Evolutionary conservation across 768 basidiomycete genomes (phyloP).

Genomic region (Leccinum imitatum): DNA sequence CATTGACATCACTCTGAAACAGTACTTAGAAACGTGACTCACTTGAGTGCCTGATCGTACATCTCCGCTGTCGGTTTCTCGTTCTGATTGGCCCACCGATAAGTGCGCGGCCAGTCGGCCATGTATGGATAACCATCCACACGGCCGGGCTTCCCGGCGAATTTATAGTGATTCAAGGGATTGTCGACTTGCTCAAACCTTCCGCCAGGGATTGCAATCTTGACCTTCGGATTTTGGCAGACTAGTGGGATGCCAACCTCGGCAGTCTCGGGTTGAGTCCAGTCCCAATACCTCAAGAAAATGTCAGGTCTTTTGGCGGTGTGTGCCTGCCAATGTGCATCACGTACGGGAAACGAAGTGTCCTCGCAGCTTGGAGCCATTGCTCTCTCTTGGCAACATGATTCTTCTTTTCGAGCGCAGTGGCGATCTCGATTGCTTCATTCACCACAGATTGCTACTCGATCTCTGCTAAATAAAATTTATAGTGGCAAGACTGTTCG

Average conservation of each 20-base stretch:
- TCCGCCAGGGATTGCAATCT: not conserved
- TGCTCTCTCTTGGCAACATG: not conserved
- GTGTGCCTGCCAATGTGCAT: not conserved
- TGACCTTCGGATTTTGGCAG: not conserved
- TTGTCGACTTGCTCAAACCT: not conserved
- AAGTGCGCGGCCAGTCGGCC: conserved; percentile 12
- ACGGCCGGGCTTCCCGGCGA: not conserved
- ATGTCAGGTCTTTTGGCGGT: not conserved
- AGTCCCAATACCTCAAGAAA: conserved; percentile 19
- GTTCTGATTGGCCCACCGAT: conserved; percentile 10
- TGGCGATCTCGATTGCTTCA: conserved; percentile 16
- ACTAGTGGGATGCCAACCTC: conserved; percentile 6
- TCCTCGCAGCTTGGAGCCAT: conserved; percentile 16
- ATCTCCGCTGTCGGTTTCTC: conserved; percentile 6
- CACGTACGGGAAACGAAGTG: conserved; percentile 21
- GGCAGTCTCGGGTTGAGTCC: conserved; percentile 5
- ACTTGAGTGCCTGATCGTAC: conserved; percentile 16
- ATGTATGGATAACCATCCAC: not conserved
- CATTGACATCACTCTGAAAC: too few relatives aligned
- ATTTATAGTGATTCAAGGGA: conserved; percentile 19
- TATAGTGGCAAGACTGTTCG: not conserved
- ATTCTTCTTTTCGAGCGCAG: not conserved
- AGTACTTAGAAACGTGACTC: not conserved
- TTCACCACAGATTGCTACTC: conserved; percentile 19
- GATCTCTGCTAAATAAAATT: too few relatives aligned